Evolutionary conservation across 1,284 basidiomycete genomes (phyloP), one percentile per base, ranked within the genome.

Genomic region (Gomphus bonarii): DNA sequence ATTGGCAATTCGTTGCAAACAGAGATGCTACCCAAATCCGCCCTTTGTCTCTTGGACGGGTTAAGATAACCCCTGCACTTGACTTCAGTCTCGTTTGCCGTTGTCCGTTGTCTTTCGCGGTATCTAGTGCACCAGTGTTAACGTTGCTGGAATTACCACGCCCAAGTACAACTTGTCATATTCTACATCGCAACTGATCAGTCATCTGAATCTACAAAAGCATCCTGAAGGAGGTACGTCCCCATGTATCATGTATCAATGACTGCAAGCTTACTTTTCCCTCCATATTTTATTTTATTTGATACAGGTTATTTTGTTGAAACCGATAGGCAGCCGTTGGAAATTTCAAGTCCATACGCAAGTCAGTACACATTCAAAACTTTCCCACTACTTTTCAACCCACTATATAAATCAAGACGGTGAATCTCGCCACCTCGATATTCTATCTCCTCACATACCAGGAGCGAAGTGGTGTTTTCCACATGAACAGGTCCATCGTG

Each of bases 401-500:
- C 14, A n/a, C 7, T 6, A n/a, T 28, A 12, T 14, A 33, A 51
- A 25, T 25, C 22, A 47, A 72, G 71, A 63, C 35, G 63, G 64
- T 10, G 65, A 65, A 69, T 1, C 64, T 75, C 14, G 69, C 70
- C 7, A 75, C 74, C 2, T 66, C 72, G 25, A 78, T 78, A 53
- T 76, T 73, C 64, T 79, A 77, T 61, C 65, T 79, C n/a, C 67
- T 77, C 14, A 71, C 70, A 10, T 63, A 69, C 28, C 70, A 73
- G 20, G 68, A 68, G 42, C 67, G 71, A 1, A 66, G 65, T 33
- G 73, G 76, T 1, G 64, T 70, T n/a, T 68, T 77, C 58, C 74
- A 77, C 58, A 72, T 73, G 69, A 75, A 77, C 65, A 75, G 73
- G 59, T 74, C 73, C 2, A 67, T 71, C 5, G 73, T 74, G 61